These are phyloP conservation scores for Ustilago crameri DNA, from an alignment of 1,284 basidiomycete species.

Conservation along the genomic window DNA sequence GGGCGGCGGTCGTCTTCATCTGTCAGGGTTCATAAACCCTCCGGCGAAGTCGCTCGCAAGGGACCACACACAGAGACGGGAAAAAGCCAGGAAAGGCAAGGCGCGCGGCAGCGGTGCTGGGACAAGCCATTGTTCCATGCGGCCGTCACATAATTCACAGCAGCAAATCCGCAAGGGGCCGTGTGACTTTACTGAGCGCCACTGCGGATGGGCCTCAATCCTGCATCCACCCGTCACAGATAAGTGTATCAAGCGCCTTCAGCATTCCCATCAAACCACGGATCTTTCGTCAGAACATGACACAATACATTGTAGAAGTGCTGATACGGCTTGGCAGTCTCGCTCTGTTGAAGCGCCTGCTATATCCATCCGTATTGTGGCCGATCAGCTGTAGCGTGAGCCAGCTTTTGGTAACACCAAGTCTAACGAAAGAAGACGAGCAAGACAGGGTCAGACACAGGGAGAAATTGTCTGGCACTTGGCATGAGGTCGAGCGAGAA, in stretches of 20 bases:
- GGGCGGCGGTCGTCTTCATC: not conserved
- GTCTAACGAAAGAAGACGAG: too few species aligned
- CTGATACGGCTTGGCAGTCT: too few species aligned
- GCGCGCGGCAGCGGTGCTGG: not conserved
- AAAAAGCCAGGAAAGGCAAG: too few species aligned
- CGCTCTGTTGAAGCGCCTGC: too few species aligned
- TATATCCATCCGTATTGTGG: too few species aligned
- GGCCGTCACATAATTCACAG: not conserved
- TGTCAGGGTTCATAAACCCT: slow-evolving; percentile 15
- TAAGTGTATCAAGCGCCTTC: not conserved
- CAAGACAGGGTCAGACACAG: too few species aligned
- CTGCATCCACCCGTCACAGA: not conserved
- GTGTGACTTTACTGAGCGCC: slow-evolving; percentile 23
- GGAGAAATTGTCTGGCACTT: too few species aligned
- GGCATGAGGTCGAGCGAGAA: too few species aligned
- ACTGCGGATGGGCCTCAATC: not conserved
- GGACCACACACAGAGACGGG: not conserved
- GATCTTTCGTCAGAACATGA: not conserved
- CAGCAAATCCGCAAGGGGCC: slow-evolving; percentile 4
- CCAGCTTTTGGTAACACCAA: too few species aligned
- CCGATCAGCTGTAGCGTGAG: too few species aligned
- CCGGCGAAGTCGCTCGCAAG: not conserved
- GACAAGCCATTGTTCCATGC: not conserved
- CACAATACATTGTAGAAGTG: not conserved
- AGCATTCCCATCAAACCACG: slow-evolving; percentile 6